Conservation (phyloP, 108 stramenopile species). For the Fistulifera pelliculosa region DNA sequence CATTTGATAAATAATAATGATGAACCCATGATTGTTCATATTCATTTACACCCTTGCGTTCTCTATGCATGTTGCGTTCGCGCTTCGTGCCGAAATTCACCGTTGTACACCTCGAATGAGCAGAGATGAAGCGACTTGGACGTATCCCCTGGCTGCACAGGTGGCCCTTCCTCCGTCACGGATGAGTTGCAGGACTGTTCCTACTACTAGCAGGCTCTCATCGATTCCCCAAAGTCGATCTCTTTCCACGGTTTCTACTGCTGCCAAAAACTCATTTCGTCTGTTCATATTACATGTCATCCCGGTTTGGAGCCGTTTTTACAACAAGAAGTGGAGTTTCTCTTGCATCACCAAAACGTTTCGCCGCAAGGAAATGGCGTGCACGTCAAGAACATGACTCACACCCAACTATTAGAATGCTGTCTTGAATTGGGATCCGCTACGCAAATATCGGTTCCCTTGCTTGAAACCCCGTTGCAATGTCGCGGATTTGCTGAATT, state of each 20-base stretch:
- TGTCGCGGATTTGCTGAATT: slow-evolving; percentile 57
- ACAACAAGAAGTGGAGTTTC: slow-evolving; percentile 31
- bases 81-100: too few species aligned
- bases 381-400: slow-evolving; percentile 15
- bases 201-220: too few species aligned
- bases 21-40: too few species aligned
- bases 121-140: too few species aligned
- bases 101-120: too few species aligned
- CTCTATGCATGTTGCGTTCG: too few species aligned
- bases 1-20: too few species aligned
- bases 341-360: slow-evolving; percentile 18
- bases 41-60: too few species aligned
- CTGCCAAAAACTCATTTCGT: neutral
- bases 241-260: neutral
- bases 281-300: slow-evolving; percentile 44
- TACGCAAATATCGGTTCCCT: slow-evolving; percentile 39
- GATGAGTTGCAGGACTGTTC: too few species aligned
- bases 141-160: too few species aligned
- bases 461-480: slow-evolving; percentile 30
- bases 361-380: slow-evolving; percentile 19
- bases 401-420: slow-evolving; percentile 32
- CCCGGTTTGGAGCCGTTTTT: slow-evolving; percentile 59
- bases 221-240: too few species aligned
- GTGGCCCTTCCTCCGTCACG: too few species aligned
- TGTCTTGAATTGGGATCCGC: slow-evolving; percentile 57